Percentiles rank a stretch among this genome's conserved stretches.
These are phyloP conservation scores for Fusarium stilboides DNA, from an alignment of 2,329 filamentous ascomycete species.

Conservation along the genomic window DNA sequence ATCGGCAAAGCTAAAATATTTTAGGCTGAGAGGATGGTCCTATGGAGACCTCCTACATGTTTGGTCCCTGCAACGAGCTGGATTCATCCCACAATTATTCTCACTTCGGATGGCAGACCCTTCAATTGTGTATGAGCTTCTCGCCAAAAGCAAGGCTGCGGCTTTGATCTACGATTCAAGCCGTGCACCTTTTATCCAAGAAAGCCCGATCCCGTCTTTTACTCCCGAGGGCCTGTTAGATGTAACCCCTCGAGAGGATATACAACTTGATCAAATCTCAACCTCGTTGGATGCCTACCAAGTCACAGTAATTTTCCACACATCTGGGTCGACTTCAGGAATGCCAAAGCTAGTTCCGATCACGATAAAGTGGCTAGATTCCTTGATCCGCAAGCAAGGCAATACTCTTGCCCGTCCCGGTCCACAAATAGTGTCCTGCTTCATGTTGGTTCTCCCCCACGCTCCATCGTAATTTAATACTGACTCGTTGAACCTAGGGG, in stretches of 20 bases:
- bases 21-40: slow-evolving; percentile 12
- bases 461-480: accelerated
- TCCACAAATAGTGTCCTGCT: neutral
- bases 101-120: slow-evolving; percentile 11
- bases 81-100: slow-evolving; percentile 2
- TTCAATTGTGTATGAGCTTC: neutral
- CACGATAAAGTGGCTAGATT: slow-evolving; percentile 19
- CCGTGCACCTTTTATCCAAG: neutral
- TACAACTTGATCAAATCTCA: neutral
- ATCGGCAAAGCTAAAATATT: neutral
- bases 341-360: slow-evolving; percentile 14
- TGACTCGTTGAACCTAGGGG: neutral
- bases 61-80: neutral
- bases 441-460: neutral
- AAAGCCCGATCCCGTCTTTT: neutral
- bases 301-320: slow-evolving; percentile 11
- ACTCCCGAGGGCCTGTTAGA: accelerated
- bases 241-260: accelerated
- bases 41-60: slow-evolving; percentile 19
- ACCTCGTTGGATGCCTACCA: neutral
- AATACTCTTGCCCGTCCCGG: too few relatives aligned
- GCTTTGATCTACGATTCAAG: slow-evolving; percentile 7
- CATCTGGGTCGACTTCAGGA: slow-evolving; percentile 15
- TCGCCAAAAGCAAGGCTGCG: neutral
- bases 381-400: slow-evolving; percentile 14